These are phyloP conservation scores for Xerocomellus dryophilus DNA, from an alignment of 768 basidiomycete species.

Conservation along the genomic window DNA sequence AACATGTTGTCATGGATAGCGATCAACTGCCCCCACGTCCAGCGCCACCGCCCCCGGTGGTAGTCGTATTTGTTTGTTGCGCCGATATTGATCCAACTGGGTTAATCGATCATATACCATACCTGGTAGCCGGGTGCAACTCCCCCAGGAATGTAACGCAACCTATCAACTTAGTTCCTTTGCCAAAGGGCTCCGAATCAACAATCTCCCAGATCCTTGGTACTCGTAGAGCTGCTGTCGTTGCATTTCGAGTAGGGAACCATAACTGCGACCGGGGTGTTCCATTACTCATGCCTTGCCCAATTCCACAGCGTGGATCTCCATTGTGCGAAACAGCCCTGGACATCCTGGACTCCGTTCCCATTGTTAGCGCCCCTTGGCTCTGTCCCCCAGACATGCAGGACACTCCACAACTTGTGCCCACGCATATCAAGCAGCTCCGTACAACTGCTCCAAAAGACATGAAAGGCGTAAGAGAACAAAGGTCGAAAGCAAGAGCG, in stretches of 20 bases:
- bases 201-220: slow-evolving; percentile 60
- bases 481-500: slow-evolving; percentile 47
- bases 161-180: slow-evolving; percentile 53
- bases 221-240: slow-evolving; percentile 59
- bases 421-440: slow-evolving; percentile 80
- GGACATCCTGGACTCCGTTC: slow-evolving; percentile 47
- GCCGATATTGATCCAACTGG: slow-evolving; percentile 72
- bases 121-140: slow-evolving; percentile 76
- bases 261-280: not conserved
- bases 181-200: slow-evolving; percentile 66
- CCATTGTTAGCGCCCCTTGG: slow-evolving; percentile 66
- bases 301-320: slow-evolving; percentile 36
- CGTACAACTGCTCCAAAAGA: slow-evolving; percentile 76
- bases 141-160: slow-evolving; percentile 34
- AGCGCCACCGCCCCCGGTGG: slow-evolving; percentile 15
- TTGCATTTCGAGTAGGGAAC: slow-evolving; percentile 63
- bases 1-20: slow-evolving; percentile 5
- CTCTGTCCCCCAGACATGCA: slow-evolving; percentile 31
- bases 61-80: slow-evolving; percentile 64
- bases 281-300: slow-evolving; percentile 3
- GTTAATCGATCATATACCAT: slow-evolving; percentile 71
- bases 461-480: slow-evolving; percentile 66
- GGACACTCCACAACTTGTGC: slow-evolving; percentile 40
- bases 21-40: not conserved
- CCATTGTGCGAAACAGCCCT: slow-evolving; percentile 37